phyloP scores from a whole-genome alignment of 2,329 filamentous ascomycete species.

The Colletotrichum sp. region DNA sequence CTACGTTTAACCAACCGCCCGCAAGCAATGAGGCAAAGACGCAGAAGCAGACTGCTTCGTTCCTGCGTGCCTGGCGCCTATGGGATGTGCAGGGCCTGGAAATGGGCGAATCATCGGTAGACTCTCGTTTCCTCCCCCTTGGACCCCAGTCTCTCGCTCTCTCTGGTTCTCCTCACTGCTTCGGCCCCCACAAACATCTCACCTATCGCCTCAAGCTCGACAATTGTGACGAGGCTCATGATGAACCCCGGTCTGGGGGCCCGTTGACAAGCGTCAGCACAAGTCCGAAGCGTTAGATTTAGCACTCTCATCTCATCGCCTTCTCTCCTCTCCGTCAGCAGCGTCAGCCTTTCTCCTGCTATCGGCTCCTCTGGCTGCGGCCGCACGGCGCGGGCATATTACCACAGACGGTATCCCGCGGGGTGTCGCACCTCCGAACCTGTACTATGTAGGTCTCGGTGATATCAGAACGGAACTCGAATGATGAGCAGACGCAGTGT shows the following conservation, averaged over 20 bases:
- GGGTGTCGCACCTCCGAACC: neutral
- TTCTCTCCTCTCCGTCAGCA: neutral
- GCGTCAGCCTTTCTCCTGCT: neutral
- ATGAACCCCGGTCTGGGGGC: neutral
- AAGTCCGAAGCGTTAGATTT: neutral
- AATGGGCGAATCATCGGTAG: neutral
- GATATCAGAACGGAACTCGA: neutral
- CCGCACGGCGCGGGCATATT: neutral
- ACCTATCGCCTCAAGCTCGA: neutral
- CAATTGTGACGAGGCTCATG: neutral
- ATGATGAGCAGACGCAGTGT: neutral
- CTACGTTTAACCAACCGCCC: neutral
- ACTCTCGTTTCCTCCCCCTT: neutral
- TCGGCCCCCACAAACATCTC: neutral
- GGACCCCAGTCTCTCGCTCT: neutral
- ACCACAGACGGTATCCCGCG: neutral
- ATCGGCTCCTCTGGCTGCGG: neutral
- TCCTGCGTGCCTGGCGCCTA: neutral
- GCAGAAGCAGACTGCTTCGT: neutral
- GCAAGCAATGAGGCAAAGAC: neutral
- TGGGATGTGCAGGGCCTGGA: neutral
- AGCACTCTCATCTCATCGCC: neutral
- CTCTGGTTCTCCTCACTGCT: neutral
- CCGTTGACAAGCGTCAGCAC: neutral
- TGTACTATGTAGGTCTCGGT: neutral